Evolutionary conservation across 805 yeast species (phyloP).

Genomic region (Hyphopichia homilentoma): DNA sequence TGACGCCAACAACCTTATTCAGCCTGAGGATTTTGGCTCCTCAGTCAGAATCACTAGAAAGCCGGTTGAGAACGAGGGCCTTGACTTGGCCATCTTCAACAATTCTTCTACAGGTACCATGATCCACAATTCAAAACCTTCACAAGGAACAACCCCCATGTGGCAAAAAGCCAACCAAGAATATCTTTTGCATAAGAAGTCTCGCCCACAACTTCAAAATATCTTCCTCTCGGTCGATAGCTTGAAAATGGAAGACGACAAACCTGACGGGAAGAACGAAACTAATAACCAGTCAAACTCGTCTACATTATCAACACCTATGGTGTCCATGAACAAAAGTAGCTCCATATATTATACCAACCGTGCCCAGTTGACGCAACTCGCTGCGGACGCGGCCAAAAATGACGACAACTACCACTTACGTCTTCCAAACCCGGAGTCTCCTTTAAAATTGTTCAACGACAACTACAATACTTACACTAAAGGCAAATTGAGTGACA

Average conservation of each 20-base stretch:
- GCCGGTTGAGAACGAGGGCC: background rate
- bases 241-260: slow-evolving; percentile 8
- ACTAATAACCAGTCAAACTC: slow-evolving; percentile 21
- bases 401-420: slow-evolving; percentile 13
- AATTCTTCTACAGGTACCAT: slow-evolving; percentile 24
- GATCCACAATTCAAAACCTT: slow-evolving; percentile 25
- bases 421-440: slow-evolving; percentile 23
- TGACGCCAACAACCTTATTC: slow-evolving; percentile 1
- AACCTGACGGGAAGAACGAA: slow-evolving; percentile 6
- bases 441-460: slow-evolving; percentile 40
- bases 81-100: slow-evolving; percentile 8
- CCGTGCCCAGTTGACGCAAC: background rate
- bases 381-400: slow-evolving; percentile 14
- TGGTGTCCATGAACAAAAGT: slow-evolving; percentile 22
- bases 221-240: slow-evolving; percentile 24
- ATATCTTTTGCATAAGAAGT: slow-evolving; percentile 20
- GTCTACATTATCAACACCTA: slow-evolving; percentile 37
- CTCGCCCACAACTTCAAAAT: slow-evolving; percentile 26
- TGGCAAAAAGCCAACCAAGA: slow-evolving; percentile 32
- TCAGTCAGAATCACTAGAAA: slow-evolving; percentile 12
- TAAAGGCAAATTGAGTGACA: slow-evolving; percentile 26
- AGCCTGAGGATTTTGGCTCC: slow-evolving; percentile 14
- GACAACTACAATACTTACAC: slow-evolving; percentile 40
- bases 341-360: background rate
- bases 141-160: slow-evolving; percentile 23